Evolutionary conservation across 352 stramenopile genomes (phyloP), one percentile per base, ranked within the genome.

Genomic region (Thalassiosira delicatula): DNA sequence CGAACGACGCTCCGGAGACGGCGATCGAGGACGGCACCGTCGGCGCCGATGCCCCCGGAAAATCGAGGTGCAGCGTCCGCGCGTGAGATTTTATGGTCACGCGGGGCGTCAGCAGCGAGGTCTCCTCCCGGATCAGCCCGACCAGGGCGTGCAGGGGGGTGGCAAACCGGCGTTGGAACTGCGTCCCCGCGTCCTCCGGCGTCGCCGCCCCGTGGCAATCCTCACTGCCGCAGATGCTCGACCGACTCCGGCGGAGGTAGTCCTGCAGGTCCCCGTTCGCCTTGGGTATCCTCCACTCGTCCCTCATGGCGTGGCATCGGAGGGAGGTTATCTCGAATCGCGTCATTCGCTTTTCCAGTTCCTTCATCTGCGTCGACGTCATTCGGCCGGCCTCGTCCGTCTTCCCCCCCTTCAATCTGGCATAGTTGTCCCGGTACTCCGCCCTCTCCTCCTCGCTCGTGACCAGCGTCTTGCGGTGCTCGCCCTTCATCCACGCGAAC

Each of bases 301-400:
- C 37, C 27, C 40, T 75, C 79, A 86, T 86, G 2, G 74, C 74
- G 21, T 44, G 42, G 70, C 74, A 84, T 44, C 79, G 32, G n/a
- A 81, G 33, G 9, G 51, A 70, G 67, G 84, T 46, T 40, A 86
- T 84, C 68, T 86, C 74, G 46, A 70, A 62, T 14, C 69, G 19
- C 2, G 40, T 65, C 74, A 84, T 80, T 76, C 56, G 42, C 35
- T 33, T 73, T 72, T 86, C 79, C 33, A 83, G 70, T 27, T 84
- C 60, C 51, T 71, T 83, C 59, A 81, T 65, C 12, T 60, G 59
- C 30, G 19, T 49, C 53, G 9, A 14, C 9, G 25, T 29, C 21
- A 51, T 51, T 51, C 19, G 11, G 12, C n/a, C 57, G 32, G 11
- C 1, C 23, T 74, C 46, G 19, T 57, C 60, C 1, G 62, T 23